phyloP scores from a whole-genome alignment of 495 filamentous ascomycete genomes.

The Penicillium daleae region DNA sequence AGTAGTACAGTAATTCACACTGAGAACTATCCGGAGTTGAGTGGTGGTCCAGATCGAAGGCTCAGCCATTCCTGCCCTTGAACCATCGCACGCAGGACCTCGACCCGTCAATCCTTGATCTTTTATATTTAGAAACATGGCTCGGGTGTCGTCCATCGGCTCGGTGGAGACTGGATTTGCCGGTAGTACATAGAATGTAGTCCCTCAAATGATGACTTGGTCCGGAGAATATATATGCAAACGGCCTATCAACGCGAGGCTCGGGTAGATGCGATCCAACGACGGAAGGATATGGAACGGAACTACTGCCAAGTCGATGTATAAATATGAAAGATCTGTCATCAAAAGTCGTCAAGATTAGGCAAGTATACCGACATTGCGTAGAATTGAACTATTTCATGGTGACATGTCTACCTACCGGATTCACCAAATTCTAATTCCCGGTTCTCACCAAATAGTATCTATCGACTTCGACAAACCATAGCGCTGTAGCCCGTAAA shows the following conservation, averaged over 20 bases:
- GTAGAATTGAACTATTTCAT: not conserved
- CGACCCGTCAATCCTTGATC: constrained; percentile 9
- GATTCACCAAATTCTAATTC: no score
- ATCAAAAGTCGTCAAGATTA: no score
- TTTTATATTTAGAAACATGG: constrained; percentile 14
- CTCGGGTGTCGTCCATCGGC: not conserved
- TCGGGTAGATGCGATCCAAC: no score
- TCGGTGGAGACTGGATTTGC: not conserved
- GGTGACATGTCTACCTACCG: not conserved
- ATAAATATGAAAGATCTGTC: no score
- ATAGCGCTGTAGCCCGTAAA: not conserved
- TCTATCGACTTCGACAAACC: no score
- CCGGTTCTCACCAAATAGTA: no score
- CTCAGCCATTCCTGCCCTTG: not conserved
- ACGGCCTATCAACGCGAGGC: not conserved
- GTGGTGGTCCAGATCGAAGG: not conserved
- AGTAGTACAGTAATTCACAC: no score
- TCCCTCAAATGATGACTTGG: not conserved
- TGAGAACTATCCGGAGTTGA: no score
- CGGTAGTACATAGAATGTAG: no score
- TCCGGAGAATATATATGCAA: not conserved
- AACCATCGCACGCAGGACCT: constrained; percentile 6
- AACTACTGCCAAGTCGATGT: no score
- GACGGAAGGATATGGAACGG: no score
- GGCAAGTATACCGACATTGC: not conserved